Evolutionary conservation across 768 basidiomycete species (phyloP).

Genomic region (Neoboletus brunneissimus): DNA sequence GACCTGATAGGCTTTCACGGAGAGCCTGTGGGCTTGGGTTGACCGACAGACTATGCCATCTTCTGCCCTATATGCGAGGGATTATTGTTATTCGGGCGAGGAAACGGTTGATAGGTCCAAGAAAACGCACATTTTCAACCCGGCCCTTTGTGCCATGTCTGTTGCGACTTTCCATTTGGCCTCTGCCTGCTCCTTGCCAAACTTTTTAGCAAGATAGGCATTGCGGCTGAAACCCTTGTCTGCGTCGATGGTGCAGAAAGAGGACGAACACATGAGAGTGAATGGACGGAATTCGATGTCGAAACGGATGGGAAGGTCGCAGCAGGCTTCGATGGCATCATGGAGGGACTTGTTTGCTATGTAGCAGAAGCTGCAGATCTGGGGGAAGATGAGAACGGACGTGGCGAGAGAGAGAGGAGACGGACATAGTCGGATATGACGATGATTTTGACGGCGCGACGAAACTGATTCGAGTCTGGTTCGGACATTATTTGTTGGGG

Average conservation of each 20-base stretch:
- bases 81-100: background rate
- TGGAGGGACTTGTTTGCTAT: slow-evolving; percentile 37
- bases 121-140: slow-evolving; percentile 24
- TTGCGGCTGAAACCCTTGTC: slow-evolving; percentile 21
- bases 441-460: slow-evolving; percentile 29
- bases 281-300: slow-evolving; percentile 38
- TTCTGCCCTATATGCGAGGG: slow-evolving; percentile 28
- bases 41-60: slow-evolving; percentile 41
- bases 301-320: slow-evolving; percentile 32
- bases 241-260: slow-evolving; percentile 19
- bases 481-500: slow-evolving; percentile 18
- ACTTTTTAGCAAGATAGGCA: slow-evolving; percentile 24
- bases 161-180: slow-evolving; percentile 25
- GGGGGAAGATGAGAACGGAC: slow-evolving; percentile 6
- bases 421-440: slow-evolving; percentile 37
- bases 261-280: slow-evolving; percentile 25
- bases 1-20: slow-evolving; percentile 41
- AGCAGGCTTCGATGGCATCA: slow-evolving; percentile 36
- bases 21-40: slow-evolving; percentile 42
- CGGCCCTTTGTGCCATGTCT: slow-evolving; percentile 31
- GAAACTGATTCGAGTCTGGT: slow-evolving; percentile 7
- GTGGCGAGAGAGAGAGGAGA: background rate
- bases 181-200: slow-evolving; percentile 28
- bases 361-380: slow-evolving; percentile 40
- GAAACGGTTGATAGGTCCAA: background rate